Percentiles rank a stretch among this genome's conserved stretches.
Conservation (phyloP, 805 yeast genomes). For the Sungouiozyma intestinalis region DNA sequence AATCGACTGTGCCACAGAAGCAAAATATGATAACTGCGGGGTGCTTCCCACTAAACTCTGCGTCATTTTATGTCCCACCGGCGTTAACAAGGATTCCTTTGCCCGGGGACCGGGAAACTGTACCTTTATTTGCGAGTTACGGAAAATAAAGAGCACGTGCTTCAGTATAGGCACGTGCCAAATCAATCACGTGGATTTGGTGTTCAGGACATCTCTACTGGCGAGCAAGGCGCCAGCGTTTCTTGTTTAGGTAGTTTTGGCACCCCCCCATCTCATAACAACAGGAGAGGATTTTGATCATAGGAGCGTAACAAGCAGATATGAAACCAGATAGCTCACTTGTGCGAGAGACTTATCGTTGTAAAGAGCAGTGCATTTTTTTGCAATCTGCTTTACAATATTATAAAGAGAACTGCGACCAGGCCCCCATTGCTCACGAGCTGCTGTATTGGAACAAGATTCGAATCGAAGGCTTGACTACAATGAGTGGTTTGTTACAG, state of each 20-base stretch:
- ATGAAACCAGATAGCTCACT: background rate
- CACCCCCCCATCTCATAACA: background rate
- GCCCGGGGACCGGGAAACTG: background rate
- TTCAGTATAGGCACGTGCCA: too few relatives aligned
- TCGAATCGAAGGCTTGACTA: background rate
- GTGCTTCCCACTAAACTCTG: background rate
- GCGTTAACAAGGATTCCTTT: background rate
- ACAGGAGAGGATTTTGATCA: background rate
- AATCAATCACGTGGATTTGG: too few relatives aligned
- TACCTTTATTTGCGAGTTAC: too few relatives aligned
- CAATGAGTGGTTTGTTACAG: background rate
- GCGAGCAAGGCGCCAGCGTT: background rate
- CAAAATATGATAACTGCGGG: background rate
- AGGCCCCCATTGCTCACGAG: background rate
- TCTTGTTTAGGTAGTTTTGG: background rate
- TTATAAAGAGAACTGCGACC: background rate
- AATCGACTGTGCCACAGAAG: background rate
- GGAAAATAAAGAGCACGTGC: background rate
- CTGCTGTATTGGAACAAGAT: background rate
- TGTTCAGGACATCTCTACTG: too few relatives aligned
- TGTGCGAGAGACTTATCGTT: background rate
- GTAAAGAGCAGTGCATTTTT: background rate
- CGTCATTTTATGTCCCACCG: background rate
- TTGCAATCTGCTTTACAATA: background rate
- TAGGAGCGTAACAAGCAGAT: too few relatives aligned